phyloP scores from a whole-genome alignment of 192 early-diverging fungal genomes.

The Entomortierella lignicola region DNA sequence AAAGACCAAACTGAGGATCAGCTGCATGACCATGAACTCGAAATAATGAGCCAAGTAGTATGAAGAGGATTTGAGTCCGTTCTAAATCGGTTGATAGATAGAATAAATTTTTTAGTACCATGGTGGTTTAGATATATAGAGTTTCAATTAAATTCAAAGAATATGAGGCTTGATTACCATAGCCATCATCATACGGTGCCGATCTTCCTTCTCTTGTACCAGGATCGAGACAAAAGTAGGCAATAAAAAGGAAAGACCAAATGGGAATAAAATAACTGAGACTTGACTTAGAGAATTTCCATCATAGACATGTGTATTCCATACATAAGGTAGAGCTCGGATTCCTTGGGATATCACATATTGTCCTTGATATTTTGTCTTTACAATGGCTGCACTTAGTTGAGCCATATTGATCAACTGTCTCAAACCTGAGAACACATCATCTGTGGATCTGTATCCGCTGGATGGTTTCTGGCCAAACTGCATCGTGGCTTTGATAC shows the following conservation, averaged over 20 bases:
- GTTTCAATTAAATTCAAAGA: not conserved
- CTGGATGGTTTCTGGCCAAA: slow-evolving; percentile 9
- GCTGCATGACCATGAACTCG: slow-evolving; percentile 46
- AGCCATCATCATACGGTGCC: slow-evolving; percentile 52
- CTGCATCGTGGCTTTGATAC: slow-evolving; percentile 33
- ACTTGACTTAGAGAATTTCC: slow-evolving; percentile 14
- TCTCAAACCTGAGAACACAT: slow-evolving; percentile 8
- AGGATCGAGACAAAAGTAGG: slow-evolving; percentile 46
- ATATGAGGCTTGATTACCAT: too few species aligned
- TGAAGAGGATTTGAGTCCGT: slow-evolving; percentile 27
- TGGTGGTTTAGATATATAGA: not conserved
- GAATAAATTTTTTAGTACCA: not conserved
- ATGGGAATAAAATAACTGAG: slow-evolving; percentile 22
- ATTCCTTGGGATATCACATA: slow-evolving; percentile 34
- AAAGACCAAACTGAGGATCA: slow-evolving; percentile 39
- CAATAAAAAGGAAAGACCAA: slow-evolving; percentile 38
- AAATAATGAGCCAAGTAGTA: slow-evolving; percentile 42
- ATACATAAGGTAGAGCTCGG: slow-evolving; percentile 28
- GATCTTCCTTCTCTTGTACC: slow-evolving; percentile 49
- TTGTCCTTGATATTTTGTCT: slow-evolving; percentile 32
- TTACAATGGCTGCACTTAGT: slow-evolving; percentile 25
- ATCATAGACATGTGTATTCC: not conserved
- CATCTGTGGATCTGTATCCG: not conserved
- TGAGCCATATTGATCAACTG: slow-evolving; percentile 38
- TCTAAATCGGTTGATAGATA: slow-evolving; percentile 7